Evolutionary conservation across 2,329 filamentous ascomycete genomes (phyloP).

Genomic region (Penicillium sclerotiorum): DNA sequence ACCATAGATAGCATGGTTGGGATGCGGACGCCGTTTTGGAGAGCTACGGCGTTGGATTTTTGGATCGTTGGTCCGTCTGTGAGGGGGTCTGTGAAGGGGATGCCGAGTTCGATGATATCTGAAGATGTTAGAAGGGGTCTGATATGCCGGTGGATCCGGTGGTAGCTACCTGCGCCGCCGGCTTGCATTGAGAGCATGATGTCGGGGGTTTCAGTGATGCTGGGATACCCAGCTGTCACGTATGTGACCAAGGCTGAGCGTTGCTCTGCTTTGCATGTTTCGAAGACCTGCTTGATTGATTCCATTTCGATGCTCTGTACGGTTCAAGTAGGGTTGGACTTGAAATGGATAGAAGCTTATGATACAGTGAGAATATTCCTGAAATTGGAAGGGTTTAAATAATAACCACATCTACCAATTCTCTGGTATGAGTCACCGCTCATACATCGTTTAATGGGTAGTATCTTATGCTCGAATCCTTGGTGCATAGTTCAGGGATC

Average conservation of each 20-base stretch:
- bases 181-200: slow-evolving; percentile 86
- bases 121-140: neutral
- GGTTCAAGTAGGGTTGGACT: too few species aligned
- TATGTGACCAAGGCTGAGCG: slow-evolving; percentile 86
- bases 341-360: too few species aligned
- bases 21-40: slow-evolving; percentile 84
- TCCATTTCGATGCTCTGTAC: slow-evolving; percentile 1
- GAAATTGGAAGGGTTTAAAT: too few species aligned
- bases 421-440: too few species aligned
- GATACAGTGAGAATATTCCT: too few species aligned
- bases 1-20: slow-evolving; percentile 78
- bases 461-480: too few species aligned
- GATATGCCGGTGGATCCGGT: neutral
- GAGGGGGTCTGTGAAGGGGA: slow-evolving; percentile 95
- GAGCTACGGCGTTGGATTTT: slow-evolving; percentile 81
- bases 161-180: slow-evolving; percentile 79
- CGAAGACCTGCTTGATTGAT: slow-evolving; percentile 53
- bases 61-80: slow-evolving; percentile 95
- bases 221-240: slow-evolving; percentile 90
- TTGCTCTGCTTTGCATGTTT: slow-evolving; percentile 53
- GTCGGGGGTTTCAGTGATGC: slow-evolving; percentile 71
- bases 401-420: too few species aligned
- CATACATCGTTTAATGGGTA: too few species aligned
- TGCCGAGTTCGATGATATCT: slow-evolving; percentile 92
- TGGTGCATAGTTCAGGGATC: too few species aligned